Evolutionary conservation across 2,329 filamentous ascomycete genomes (phyloP), one percentile per base, ranked within the genome.

Genomic region (Thielaviopsis musarum): DNA sequence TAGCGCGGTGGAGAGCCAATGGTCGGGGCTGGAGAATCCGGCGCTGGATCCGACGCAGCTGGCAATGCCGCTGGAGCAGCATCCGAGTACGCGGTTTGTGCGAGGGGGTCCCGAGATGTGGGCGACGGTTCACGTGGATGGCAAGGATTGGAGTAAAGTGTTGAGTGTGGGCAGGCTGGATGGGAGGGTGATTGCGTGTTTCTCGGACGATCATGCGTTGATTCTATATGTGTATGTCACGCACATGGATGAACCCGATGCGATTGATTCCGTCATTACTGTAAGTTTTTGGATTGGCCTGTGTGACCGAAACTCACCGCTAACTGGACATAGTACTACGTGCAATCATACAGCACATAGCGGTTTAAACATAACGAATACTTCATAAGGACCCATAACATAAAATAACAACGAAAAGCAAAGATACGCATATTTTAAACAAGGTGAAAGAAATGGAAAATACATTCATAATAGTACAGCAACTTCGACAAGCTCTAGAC

Each of bases 111-210:
- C 90, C 15, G 83, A 89, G 62, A 83, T 82, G 53, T 97, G 91
- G 89, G 88, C 90, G 1, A 89, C 82, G 24, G 91, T 97, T 41
- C 79, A 88, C 58, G 90, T 97, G 24, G 93, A 97, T 71, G 93
- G 90, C 38, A 86, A 83, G 69, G 93, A 98, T 69, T 97, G 93
- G 91, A 89, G 89, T 34, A 83, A 82, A 65, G 91, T 97, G n/a
- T 76, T 98, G 64, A 94, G 89, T 69, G 91, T 97, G 13, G 91
- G 91, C 1, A 78, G 91, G 56, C 73, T 97, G 30, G 91, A 93
- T 65, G 91, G 90, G 0, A 79, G 89, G 65, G 91, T 97, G 57
- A 93, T 97, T 74, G 93, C 91, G 60, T 96, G 91, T 68, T 90
- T 94, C 70, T 83, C 83, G 48, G 78, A 93, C 66, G 85, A 88